Percentiles rank a stretch among this genome's conserved stretches.
These are phyloP conservation scores for Colletotrichum lupini DNA, from an alignment of 2,329 filamentous ascomycete species.

Conservation along the genomic window DNA sequence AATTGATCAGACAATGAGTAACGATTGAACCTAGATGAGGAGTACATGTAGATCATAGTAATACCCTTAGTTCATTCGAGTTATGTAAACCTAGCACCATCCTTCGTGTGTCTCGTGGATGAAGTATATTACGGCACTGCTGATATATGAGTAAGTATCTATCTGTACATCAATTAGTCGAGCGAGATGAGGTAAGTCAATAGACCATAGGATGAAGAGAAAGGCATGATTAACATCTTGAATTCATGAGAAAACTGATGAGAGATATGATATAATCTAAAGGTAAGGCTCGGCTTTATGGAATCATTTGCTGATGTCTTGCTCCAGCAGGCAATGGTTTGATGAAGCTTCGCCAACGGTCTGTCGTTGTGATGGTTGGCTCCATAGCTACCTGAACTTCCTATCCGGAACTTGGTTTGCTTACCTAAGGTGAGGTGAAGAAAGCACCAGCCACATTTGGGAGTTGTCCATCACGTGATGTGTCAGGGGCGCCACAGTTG, in stretches of 20 bases:
- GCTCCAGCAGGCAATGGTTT: background rate
- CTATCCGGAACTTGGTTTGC: background rate
- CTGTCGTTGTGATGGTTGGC: background rate
- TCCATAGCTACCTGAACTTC: constrained; percentile 10
- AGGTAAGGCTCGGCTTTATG: background rate
- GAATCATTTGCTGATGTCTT: background rate
- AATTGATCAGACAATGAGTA: no score
- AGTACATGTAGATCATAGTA: no score
- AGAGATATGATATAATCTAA: fast-evolving
- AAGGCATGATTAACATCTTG: background rate
- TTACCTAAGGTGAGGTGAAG: background rate
- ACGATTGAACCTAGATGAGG: no score
- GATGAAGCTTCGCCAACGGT: background rate
- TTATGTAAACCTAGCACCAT: no score
- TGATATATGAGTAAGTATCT: no score
- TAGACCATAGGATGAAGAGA: background rate
- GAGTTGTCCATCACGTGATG: background rate
- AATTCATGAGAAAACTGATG: background rate
- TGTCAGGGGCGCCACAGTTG: background rate
- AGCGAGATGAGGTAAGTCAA: no score
- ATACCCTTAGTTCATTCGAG: no score
- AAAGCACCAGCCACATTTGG: constrained; percentile 3
- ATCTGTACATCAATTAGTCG: no score
- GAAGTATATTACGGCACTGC: no score
- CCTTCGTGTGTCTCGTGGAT: no score